Base-by-base conservation (phyloP, 1,284 basidiomycete species). In the Rhodofomes roseus region DNA sequence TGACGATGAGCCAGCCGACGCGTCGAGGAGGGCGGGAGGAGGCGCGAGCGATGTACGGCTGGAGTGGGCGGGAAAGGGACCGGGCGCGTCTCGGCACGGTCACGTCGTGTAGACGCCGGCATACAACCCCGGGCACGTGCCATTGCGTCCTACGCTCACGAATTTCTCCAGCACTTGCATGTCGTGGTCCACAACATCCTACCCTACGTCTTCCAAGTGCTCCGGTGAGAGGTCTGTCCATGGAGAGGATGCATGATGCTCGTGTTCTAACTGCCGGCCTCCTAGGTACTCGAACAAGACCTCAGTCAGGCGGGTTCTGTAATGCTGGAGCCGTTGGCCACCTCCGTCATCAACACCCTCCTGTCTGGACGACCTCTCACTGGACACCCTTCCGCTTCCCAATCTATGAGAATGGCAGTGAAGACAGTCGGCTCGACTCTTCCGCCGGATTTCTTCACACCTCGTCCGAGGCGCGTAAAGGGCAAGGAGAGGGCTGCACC, bases 361-460 rank as follows among this genome's bases (percentile, higher is more conserved):
- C 73, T 81, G 66, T 76, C 80, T 51, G 74, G 75, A 63, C 77
- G 78, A 64, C 74, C 76, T 61, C 69, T 75, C 62, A 62, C 73
- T 57, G 63, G 65, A 63, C 65, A 65, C 36, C 55, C 59, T 25
- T 58, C 63, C 31, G 50, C 60, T 44, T 62, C 65, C 40, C 66
- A 61, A 54, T 61, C 67, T 34, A 59, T 67, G 53, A 68, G 62
- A 52, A 68, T 66, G 56, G 62, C 66, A 36, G 56, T 61, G 27
- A 63, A 65, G 48, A 54, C 74, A 37, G 61, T 71, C 50, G 68
- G 68, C 54, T 67, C 70, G 25, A 62, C 70, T 14, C 63, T 77
- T 52, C 73, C 74, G 8, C 62, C 74, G 18, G 79, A 83, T 65
- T 85, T 84, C 71, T 85, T 85, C 65, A 80, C 78, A 2, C 84